These are phyloP conservation scores for Colletotrichum neosansevieriae DNA, from an alignment of 2,329 filamentous ascomycete genomes.

Conservation along the genomic window DNA sequence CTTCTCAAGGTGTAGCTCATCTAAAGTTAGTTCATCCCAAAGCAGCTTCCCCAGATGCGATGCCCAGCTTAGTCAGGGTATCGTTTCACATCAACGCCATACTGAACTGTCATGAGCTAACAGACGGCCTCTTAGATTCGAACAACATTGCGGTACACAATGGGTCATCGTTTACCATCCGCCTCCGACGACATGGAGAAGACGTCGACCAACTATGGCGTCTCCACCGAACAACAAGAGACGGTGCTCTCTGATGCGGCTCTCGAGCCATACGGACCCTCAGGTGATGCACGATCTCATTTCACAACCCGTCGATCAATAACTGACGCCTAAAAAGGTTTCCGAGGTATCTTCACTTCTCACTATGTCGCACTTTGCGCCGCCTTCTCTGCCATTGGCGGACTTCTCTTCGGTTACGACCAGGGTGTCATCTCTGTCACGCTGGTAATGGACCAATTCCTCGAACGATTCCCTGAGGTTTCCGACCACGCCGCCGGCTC, in stretches of 20 bases:
- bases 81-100: slow-evolving; percentile 15
- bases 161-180: slow-evolving; percentile 35
- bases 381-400: slow-evolving; percentile 45
- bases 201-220: slow-evolving; percentile 31
- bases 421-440: slow-evolving; percentile 57
- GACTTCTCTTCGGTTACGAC: slow-evolving; percentile 58
- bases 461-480: slow-evolving; percentile 53
- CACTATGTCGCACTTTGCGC: slow-evolving; percentile 49
- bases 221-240: slow-evolving; percentile 43
- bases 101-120: background rate
- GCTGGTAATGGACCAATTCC: slow-evolving; percentile 46
- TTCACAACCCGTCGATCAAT: background rate
- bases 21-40: slow-evolving; percentile 27
- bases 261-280: slow-evolving; percentile 44
- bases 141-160: background rate
- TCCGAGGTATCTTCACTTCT: slow-evolving; percentile 48
- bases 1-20: background rate
- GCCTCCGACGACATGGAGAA: slow-evolving; percentile 42
- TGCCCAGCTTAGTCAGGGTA: slow-evolving; percentile 14
- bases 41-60: background rate
- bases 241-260: slow-evolving; percentile 37
- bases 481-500: slow-evolving; percentile 51
- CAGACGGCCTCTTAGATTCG: background rate
- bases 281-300: slow-evolving; percentile 36
- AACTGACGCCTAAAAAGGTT: slow-evolving; percentile 41